These are phyloP conservation scores for Pichia paraexigua DNA, from an alignment of 805 yeast genomes.

Conservation along the genomic window DNA sequence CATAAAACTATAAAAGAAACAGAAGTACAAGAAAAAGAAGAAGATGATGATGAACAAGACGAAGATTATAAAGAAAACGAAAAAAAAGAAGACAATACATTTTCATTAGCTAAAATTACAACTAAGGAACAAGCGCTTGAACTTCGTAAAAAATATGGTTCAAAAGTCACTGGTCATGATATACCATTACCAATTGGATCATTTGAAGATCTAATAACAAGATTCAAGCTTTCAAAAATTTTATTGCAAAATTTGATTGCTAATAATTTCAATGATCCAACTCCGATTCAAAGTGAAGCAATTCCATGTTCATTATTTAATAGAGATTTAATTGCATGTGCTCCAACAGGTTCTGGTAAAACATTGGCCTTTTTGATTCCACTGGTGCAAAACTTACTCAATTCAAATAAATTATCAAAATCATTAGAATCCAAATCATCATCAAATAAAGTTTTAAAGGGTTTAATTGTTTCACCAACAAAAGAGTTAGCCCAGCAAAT, in stretches of 20 bases:
- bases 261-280: conserved; percentile 74
- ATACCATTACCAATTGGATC: conserved; percentile 87
- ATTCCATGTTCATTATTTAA: conserved; percentile 64
- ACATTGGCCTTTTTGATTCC: conserved; percentile 88
- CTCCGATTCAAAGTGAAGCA: conserved; percentile 88
- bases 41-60: conserved; percentile 25
- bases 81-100: background rate
- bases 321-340: conserved; percentile 84
- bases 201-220: conserved; percentile 66
- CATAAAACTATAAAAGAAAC: conserved; percentile 17
- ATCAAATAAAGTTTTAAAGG: conserved; percentile 35
- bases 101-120: conserved; percentile 30
- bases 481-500: conserved; percentile 90
- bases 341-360: conserved; percentile 98
- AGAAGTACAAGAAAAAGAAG: conserved; percentile 23
- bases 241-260: conserved; percentile 57
- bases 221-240: conserved; percentile 57
- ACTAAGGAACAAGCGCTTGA: conserved; percentile 50
- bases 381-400: conserved; percentile 44
- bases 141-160: conserved; percentile 51
- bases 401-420: conserved; percentile 22
- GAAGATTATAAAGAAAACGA: conserved; percentile 15
- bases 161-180: conserved; percentile 77
- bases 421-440: background rate
- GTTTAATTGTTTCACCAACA: conserved; percentile 85